Evolutionary conservation across 2,329 filamentous ascomycete species (phyloP).

Genomic region (Chalaropsis ovoidea): DNA sequence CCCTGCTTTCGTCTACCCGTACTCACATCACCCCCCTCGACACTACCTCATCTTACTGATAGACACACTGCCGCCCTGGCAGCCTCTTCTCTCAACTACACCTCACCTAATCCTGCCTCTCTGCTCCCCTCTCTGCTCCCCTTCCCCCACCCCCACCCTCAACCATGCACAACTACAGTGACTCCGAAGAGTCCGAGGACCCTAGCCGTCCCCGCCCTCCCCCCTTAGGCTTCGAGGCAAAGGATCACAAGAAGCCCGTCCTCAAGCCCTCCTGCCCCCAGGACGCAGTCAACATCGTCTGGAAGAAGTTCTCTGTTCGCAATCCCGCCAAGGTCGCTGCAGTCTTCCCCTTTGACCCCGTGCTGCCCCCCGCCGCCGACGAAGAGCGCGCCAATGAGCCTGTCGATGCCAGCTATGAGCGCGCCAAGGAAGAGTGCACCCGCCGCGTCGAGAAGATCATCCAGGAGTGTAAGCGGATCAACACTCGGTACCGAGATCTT

Average conservation of each 20-base stretch:
- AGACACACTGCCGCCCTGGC: background rate
- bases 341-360: constrained; percentile 55
- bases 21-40: background rate
- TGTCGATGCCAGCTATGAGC: constrained; percentile 50
- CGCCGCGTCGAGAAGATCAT: constrained; percentile 53
- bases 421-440: constrained; percentile 53
- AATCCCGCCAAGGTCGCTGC: constrained; percentile 56
- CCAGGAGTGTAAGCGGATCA: constrained; percentile 58
- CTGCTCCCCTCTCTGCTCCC: background rate
- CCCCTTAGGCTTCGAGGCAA: constrained; percentile 31
- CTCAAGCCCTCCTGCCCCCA: constrained; percentile 53
- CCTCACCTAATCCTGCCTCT: too few relatives aligned
- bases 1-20: background rate
- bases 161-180: constrained; percentile 40
- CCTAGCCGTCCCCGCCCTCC: constrained; percentile 34
- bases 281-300: constrained; percentile 56
- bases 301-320: constrained; percentile 49
- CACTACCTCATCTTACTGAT: background rate
- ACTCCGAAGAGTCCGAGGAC: constrained; percentile 43
- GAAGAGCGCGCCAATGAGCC: constrained; percentile 48
- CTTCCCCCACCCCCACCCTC: background rate
- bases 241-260: constrained; percentile 44
- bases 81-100: too few relatives aligned
- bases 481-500: constrained; percentile 67
- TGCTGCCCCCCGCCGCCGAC: constrained; percentile 40